Conservation (phyloP, 805 yeast genomes). For the Saturnispora diversa region DNA sequence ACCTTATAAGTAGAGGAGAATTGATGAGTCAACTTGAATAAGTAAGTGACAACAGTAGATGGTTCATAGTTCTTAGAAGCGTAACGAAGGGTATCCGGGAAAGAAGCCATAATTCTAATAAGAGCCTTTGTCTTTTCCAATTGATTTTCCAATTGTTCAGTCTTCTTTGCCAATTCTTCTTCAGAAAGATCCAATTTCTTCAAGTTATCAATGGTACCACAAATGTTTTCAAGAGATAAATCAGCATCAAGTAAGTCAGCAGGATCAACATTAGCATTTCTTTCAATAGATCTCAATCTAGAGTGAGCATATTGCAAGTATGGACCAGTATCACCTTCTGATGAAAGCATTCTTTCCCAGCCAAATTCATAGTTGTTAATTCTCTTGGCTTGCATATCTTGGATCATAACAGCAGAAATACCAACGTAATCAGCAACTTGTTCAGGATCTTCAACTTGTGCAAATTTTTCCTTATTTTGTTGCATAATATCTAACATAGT, state of each 20-base stretch:
- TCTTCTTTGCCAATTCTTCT: conserved; percentile 27
- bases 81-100: conserved; percentile 81
- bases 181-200: conserved; percentile 20
- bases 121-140: conserved; percentile 39
- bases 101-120: conserved; percentile 74
- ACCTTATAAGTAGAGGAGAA: conserved; percentile 95
- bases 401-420: conserved; percentile 96
- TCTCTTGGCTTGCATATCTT: conserved; percentile 97
- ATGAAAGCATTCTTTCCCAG: conserved; percentile 97
- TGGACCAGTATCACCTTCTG: conserved; percentile 99
- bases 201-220: conserved; percentile 25
- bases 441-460: conserved; percentile 90
- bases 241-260: conserved; percentile 24
- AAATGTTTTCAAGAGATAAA: conserved; percentile 25
- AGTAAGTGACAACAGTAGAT: conserved; percentile 85
- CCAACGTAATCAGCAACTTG: conserved; percentile 93
- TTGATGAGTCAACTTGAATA: conserved; percentile 85
- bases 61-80: conserved; percentile 87
- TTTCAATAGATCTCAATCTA: conserved; percentile 87
- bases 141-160: conserved; percentile 23
- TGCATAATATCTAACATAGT: conserved; percentile 96
- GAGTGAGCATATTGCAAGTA: conserved; percentile 98
- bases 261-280: conserved; percentile 56
- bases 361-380: conserved; percentile 92
- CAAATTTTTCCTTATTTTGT: conserved; percentile 81